Evolutionary conservation across 2,329 filamentous ascomycete genomes (phyloP).

Genomic region (Aspergillus fructus): DNA sequence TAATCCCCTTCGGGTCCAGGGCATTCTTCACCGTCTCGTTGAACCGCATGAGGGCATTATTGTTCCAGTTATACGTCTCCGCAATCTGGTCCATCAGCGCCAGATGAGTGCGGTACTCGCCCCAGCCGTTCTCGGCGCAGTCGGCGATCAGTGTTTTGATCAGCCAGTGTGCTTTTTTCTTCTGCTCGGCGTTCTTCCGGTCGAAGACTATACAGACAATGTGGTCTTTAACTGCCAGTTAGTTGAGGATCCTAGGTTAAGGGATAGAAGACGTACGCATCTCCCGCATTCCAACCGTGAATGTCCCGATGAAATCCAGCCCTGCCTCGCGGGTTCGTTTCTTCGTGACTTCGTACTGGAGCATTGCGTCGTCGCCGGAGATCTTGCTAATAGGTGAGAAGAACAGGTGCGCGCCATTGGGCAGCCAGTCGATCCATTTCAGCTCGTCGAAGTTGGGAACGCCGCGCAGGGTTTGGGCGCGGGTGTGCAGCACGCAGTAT

Average conservation of each 20-base stretch:
- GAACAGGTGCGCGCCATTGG: slow-evolving; percentile 47
- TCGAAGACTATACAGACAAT: slow-evolving; percentile 54
- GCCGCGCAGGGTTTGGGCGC: slow-evolving; percentile 23
- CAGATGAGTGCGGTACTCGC: slow-evolving; percentile 49
- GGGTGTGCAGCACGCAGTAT: slow-evolving; percentile 30
- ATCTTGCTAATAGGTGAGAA: slow-evolving; percentile 52
- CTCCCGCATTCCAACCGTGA: slow-evolving; percentile 53
- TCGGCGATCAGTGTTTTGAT: slow-evolving; percentile 43
- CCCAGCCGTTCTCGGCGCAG: slow-evolving; percentile 29
- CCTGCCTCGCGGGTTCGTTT: slow-evolving; percentile 43
- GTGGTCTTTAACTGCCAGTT: neutral
- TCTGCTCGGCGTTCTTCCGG: slow-evolving; percentile 40
- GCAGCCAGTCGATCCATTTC: slow-evolving; percentile 52
- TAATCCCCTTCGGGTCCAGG: slow-evolving; percentile 41
- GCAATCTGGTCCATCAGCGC: slow-evolving; percentile 51
- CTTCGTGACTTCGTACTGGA: slow-evolving; percentile 46
- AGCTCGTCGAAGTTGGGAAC: slow-evolving; percentile 35
- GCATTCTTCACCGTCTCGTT: slow-evolving; percentile 48
- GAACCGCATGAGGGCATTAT: slow-evolving; percentile 43
- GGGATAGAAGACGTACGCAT: slow-evolving; percentile 37
- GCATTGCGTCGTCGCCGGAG: slow-evolving; percentile 47
- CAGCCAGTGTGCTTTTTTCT: slow-evolving; percentile 38
- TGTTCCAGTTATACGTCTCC: slow-evolving; percentile 47
- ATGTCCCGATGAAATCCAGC: slow-evolving; percentile 53
- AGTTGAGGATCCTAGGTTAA: too few species aligned